Evolutionary conservation across 768 basidiomycete species (phyloP).

Genomic region (Russula virescens): DNA sequence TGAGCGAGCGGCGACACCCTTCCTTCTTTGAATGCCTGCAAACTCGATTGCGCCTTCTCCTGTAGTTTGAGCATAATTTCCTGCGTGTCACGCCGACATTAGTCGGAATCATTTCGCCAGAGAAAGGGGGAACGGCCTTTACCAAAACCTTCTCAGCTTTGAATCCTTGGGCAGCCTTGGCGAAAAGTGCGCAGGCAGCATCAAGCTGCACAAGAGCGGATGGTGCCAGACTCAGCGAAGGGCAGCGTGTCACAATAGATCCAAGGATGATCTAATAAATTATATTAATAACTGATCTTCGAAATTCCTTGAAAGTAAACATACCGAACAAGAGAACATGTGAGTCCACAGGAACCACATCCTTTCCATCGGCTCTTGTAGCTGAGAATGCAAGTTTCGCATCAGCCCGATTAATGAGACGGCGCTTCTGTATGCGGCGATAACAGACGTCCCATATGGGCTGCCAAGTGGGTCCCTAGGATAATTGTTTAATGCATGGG

Average conservation of each 20-base stretch:
- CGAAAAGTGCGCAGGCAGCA: constrained; percentile 68
- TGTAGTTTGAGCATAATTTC: constrained; percentile 59
- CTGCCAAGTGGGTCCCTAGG: constrained; percentile 62
- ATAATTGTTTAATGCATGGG: constrained; percentile 57
- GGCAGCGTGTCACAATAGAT: constrained; percentile 71
- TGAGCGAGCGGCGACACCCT: constrained; percentile 39
- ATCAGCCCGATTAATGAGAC: constrained; percentile 62
- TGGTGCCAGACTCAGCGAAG: constrained; percentile 71
- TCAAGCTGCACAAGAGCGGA: constrained; percentile 69
- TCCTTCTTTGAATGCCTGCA: constrained; percentile 59
- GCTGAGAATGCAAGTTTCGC: constrained; percentile 57
- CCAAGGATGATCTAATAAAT: constrained; percentile 56
- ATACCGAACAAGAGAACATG: constrained; percentile 64
- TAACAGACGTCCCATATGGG: constrained; percentile 60
- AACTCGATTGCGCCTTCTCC: constrained; percentile 57
- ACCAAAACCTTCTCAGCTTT: constrained; percentile 62
- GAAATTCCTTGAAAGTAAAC: constrained; percentile 25
- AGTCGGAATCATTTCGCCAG: neutral
- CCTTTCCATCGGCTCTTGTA: constrained; percentile 57
- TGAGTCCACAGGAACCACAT: constrained; percentile 72
- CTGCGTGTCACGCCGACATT: constrained; percentile 32
- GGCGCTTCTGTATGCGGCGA: constrained; percentile 63
- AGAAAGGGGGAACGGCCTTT: constrained; percentile 22
- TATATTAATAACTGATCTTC: neutral
- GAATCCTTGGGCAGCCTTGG: constrained; percentile 65